A percentile compares a stretch with the other conserved stretches of the same genome.
Conservation (phyloP, 129 eudicot genomes). For the Apium graveolens region DNA sequence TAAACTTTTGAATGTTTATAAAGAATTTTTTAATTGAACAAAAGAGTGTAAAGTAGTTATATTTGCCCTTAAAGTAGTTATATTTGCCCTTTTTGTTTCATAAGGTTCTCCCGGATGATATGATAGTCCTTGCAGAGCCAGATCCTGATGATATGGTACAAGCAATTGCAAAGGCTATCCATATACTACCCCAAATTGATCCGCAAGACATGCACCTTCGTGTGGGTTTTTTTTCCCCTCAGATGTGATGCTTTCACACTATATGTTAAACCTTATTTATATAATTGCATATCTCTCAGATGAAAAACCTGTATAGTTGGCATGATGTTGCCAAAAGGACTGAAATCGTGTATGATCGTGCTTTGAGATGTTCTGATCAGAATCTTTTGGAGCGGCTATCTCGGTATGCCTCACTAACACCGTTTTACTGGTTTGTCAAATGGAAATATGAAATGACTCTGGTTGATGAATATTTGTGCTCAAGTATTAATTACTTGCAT, state of each 20-base stretch:
- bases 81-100: background rate
- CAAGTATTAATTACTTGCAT: background rate
- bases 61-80: background rate
- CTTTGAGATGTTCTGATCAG: constrained; percentile 78
- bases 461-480: background rate
- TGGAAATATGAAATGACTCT: background rate
- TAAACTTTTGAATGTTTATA: background rate
- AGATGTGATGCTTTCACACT: constrained; percentile 1
- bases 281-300: constrained; percentile 32
- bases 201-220: constrained; percentile 91
- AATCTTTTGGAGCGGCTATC: constrained; percentile 78
- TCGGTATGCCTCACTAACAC: constrained; percentile 38
- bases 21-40: background rate
- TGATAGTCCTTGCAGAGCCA: constrained; percentile 94
- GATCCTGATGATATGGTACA: constrained; percentile 89
- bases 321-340: constrained; percentile 95
- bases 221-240: constrained; percentile 30
- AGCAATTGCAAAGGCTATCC: constrained; percentile 74
- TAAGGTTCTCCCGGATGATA: constrained; percentile 97
- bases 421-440: background rate
- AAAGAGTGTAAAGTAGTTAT: background rate
- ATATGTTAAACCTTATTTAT: constrained; percentile 5
- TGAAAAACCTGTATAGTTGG: constrained; percentile 93
- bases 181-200: constrained; percentile 82
- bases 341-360: constrained; percentile 82